These are phyloP conservation scores for Oryza rufipogon DNA, from an alignment of 176 grass and related monocot genomes.

Conservation along the genomic window DNA sequence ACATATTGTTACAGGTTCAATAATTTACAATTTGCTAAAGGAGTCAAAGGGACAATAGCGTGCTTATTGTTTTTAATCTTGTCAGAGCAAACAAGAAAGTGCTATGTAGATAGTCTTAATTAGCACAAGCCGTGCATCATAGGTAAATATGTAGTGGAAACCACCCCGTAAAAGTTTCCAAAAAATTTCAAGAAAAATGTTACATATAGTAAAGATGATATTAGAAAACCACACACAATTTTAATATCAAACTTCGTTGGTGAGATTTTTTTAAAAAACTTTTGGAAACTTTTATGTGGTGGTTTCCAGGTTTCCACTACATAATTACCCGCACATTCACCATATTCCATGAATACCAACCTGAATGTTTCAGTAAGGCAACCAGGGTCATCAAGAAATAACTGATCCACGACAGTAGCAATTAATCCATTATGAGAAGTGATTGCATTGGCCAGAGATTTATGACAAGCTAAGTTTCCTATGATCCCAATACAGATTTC, in stretches of 20 bases:
- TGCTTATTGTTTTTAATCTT: neutral
- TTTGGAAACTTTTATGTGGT: neutral
- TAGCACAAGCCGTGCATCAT: neutral
- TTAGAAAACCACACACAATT: neutral
- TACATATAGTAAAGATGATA: neutral
- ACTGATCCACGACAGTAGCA: conserved; percentile 66
- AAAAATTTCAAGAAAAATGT: neutral
- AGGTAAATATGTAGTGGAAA: neutral
- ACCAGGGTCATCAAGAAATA: conserved; percentile 71
- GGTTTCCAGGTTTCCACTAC: neutral
- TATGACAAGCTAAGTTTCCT: conserved; percentile 88
- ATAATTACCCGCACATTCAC: neutral
- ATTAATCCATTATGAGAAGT: conserved; percentile 71
- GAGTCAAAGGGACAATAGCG: neutral
- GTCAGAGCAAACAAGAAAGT: conserved; percentile 20
- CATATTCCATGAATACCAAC: conserved; percentile 37
- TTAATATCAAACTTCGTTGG: neutral
- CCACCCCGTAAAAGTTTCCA: neutral
- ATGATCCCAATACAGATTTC: conserved; percentile 98
- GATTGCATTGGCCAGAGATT: conserved; percentile 63
- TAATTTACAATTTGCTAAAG: neutral
- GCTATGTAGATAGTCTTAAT: conserved; percentile 6
- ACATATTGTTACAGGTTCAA: neutral
- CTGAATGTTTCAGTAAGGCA: conserved; percentile 94
- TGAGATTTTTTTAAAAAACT: neutral